Base-by-base conservation (phyloP, 345 rosid species). In the Pistacia integerrima region DNA sequence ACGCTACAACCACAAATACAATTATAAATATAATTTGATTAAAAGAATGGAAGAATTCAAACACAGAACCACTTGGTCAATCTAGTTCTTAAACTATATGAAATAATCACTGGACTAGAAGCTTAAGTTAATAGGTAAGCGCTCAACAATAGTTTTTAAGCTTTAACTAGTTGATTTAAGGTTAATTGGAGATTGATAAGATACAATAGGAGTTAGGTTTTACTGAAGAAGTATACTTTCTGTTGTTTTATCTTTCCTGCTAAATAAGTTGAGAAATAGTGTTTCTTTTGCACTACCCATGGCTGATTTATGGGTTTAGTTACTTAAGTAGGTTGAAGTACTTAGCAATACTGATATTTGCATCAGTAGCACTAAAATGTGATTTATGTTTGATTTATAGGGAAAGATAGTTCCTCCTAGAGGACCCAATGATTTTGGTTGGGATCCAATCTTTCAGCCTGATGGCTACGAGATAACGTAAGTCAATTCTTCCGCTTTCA, bases 381-480 rank as follows among this genome's bases (percentile, higher is more conserved):
- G 49, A 25, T 41, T 28, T 84, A 38, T 82, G 84, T 75, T 70
- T 81, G 83, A 71, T 77, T 66, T 72, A 60, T 77, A 96, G 99
- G 99, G 99, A 35, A 92, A 84, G 82, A 91, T 96, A 82, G 97
- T 96, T 78, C 82, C 88, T 73, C 84, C 99, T 25, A 89, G 91
- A 81, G 99, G 99, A 77, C 94, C 95, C 9, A 85, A 75, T 66
- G 95, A 91, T 83, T 94, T 96, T 74, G 99, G 98, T 79, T 96
- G 98, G 99, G 99, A 92, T 87, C 97, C 98, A 56, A 81, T 96
- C 76, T 96, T 94, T 81, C 88, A 93, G 81, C 99, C 98, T 3
- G 95, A 94, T 77, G 95, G 93, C 74, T 91, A 91, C 76, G 90
- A 90, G 38, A 90, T 81, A 79, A 94, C 97, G 97, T 94, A 85